Evolutionary conservation across 208 protist genomes (phyloP).

Genomic region (Phytomonas francai): DNA sequence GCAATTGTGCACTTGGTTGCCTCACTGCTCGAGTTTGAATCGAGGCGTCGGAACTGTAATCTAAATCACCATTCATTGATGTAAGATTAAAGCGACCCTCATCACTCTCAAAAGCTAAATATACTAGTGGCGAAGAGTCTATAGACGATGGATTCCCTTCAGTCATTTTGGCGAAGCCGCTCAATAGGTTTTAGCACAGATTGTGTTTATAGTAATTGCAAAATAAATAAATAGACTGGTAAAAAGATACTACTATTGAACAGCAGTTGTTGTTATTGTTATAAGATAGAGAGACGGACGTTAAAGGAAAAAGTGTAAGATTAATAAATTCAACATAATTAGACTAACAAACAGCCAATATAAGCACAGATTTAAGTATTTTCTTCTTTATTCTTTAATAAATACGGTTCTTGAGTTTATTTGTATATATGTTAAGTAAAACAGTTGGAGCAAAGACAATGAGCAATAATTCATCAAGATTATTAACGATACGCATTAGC

Average conservation of each 20-base stretch:
- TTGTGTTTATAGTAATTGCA: not conserved
- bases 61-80: conserved; percentile 15
- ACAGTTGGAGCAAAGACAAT: not conserved
- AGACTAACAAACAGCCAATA: not conserved
- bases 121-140: not conserved
- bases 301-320: not conserved
- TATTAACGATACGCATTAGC: not conserved
- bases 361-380: not conserved
- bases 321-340: not conserved
- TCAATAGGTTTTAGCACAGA: not conserved
- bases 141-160: not conserved
- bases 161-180: not conserved
- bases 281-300: not conserved
- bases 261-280: not conserved
- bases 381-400: not conserved
- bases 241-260: not conserved
- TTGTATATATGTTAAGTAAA: not conserved
- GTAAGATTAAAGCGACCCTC: not conserved
- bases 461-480: not conserved
- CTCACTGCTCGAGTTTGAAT: conserved; percentile 9
- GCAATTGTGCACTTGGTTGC: not conserved
- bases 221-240: not conserved
- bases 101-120: not conserved
- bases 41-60: conserved; percentile 29
- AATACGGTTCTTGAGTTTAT: not conserved